A percentile compares a stretch with the other conserved stretches of the same genome.
Conservation (phyloP, 1,284 basidiomycete species). For the Stygiomarasmius scandens region DNA sequence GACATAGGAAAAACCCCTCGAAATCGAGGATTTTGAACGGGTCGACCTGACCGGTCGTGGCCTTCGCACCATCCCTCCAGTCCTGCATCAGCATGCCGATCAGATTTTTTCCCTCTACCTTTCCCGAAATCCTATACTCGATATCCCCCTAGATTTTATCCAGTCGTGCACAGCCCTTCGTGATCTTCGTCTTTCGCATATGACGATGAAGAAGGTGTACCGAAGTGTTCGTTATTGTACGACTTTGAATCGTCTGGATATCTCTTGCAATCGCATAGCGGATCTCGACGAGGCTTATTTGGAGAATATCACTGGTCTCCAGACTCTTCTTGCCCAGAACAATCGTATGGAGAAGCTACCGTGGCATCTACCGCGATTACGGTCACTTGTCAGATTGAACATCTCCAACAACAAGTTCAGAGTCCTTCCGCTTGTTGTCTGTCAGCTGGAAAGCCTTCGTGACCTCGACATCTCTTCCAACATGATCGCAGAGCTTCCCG, state of each 20-base stretch:
- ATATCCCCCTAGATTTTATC: slow-evolving; percentile 96
- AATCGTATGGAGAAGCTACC: slow-evolving; percentile 91
- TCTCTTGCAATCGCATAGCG: slow-evolving; percentile 91
- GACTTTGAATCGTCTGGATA: slow-evolving; percentile 83
- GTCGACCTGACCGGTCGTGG: slow-evolving; percentile 86
- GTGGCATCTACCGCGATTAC: slow-evolving; percentile 80
- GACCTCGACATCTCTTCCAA: slow-evolving; percentile 98
- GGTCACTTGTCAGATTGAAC: slow-evolving; percentile 79
- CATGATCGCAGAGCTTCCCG: slow-evolving; percentile 80
- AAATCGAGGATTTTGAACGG: slow-evolving; percentile 69
- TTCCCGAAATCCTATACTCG: slow-evolving; percentile 94
- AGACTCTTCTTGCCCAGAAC: slow-evolving; percentile 84
- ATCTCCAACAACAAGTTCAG: slow-evolving; percentile 98
- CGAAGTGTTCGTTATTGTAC: slow-evolving; percentile 78
- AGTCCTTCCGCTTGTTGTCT: slow-evolving; percentile 77
- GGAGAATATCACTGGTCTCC: slow-evolving; percentile 76
- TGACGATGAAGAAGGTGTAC: slow-evolving; percentile 95
- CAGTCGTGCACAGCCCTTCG: slow-evolving; percentile 85
- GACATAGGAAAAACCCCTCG: slow-evolving; percentile 13
- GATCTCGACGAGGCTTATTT: slow-evolving; percentile 89
- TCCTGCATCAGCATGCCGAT: slow-evolving; percentile 86
- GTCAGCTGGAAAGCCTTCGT: slow-evolving; percentile 71
- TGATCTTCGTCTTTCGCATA: slow-evolving; percentile 88
- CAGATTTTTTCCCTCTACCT: slow-evolving; percentile 88
- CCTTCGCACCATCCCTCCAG: slow-evolving; percentile 89